Base-by-base conservation (phyloP, 2,329 filamentous ascomycete genomes). In the Aspergillus fijiensis region DNA sequence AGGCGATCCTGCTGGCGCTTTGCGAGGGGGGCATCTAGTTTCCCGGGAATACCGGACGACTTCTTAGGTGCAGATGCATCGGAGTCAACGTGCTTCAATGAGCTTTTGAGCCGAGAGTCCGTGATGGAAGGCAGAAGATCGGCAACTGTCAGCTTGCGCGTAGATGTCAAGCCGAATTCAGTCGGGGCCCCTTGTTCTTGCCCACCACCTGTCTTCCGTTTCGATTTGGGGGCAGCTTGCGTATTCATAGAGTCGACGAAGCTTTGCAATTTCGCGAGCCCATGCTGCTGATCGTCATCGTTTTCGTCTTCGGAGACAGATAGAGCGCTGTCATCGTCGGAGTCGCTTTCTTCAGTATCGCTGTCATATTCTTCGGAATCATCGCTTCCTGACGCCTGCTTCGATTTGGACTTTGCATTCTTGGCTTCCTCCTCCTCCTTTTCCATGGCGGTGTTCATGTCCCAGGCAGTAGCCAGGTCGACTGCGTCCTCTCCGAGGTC, bases 1-100 rank as follows among this genome's bases (percentile, higher is more conserved):
- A 97, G 78, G 53, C 88, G 87, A 72, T 93, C 92, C 75, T 98
- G 94, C 68, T 96, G 90, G 62, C 93, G 85, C 72, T 90, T 92
- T 1, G 91, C 87, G 5, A 97, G 82, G 14, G 94, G 93, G 2
- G 93, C 90, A 31, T 89, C 87, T 4, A 98, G 83, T 75, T 92
- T 96, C 57, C 87, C 85, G 27, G 83, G 80, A 39, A 85, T 79
- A 16, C 84, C 84, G 68, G 81, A 61, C 21, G 79, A 76, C 63
- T 81, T 86, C 80, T 75, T 80, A 31, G 72, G 67, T n/a, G 71
- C 55, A 49, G 69, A 56, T 10, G 63, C 49, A 39, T 62, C 61
- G 72, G 52, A 76, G 72, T 69, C 82, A 70, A 93, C 83, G 63
- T 90, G 83, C 75, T 94, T 95, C 53, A 95, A 81, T 0, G 91